A percentile compares a stretch with the other conserved stretches of the same genome.
Evolutionary conservation across 1,284 basidiomycete species (phyloP).

Genomic region (Ustilago vetiveriae): DNA sequence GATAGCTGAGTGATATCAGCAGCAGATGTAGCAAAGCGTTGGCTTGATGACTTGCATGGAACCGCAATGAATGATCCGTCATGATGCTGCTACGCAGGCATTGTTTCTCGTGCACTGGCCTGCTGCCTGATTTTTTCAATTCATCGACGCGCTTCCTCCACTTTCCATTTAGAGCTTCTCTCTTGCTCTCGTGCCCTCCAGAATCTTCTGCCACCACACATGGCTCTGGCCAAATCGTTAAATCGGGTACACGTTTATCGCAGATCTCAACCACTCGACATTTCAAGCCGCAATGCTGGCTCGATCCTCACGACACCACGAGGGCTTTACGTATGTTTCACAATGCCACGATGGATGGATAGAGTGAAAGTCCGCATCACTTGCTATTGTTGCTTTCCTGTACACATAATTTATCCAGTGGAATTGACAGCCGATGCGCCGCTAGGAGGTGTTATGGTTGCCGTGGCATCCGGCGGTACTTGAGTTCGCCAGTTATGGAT

Average conservation of each 20-base stretch:
- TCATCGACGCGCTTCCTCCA: conserved; percentile 22
- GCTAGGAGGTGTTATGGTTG: conserved; percentile 29
- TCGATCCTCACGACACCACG: too few species aligned
- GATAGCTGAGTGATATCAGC: too few species aligned
- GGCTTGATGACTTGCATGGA: conserved; percentile 5
- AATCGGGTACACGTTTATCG: not conserved
- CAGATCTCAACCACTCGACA: too few species aligned
- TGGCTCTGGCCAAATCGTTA: too few species aligned
- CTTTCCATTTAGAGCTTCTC: conserved; percentile 32
- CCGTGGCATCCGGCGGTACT: conserved; percentile 44
- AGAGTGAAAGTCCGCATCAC: too few species aligned
- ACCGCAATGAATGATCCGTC: conserved; percentile 5
- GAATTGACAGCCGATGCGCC: conserved; percentile 33
- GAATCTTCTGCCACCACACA: conserved; percentile 27
- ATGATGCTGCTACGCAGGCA: conserved; percentile 3
- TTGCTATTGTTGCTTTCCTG: too few species aligned
- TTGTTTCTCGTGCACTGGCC: not conserved
- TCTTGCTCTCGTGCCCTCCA: conserved; percentile 18
- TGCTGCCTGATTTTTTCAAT: not conserved
- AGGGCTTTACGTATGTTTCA: too few species aligned
- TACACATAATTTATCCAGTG: too few species aligned
- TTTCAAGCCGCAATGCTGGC: too few species aligned
- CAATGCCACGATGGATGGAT: too few species aligned
- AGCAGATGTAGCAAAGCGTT: not conserved
- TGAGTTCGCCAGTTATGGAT: conserved; percentile 53